Evolutionary conservation across 179 eudicot genomes (phyloP).

Genomic region (Beta lomatogona): DNA sequence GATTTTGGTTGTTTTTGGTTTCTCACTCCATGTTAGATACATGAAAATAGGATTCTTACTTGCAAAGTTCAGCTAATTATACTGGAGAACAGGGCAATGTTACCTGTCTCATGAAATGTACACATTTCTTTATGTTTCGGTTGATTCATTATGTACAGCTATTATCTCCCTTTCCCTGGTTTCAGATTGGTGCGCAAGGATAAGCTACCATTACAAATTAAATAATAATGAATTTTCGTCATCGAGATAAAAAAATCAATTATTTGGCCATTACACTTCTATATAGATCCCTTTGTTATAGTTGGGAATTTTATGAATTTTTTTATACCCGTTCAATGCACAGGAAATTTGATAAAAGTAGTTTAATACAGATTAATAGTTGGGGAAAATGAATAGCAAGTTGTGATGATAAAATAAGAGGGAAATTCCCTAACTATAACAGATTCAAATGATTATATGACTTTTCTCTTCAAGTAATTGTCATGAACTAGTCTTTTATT

Average conservation of each 20-base stretch:
- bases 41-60: constrained; percentile 17
- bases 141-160: constrained; percentile 13
- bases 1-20: constrained; percentile 9
- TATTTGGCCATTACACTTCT: background rate
- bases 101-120: constrained; percentile 35
- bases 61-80: constrained; percentile 23
- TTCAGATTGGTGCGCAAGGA: background rate
- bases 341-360: no score
- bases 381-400: no score
- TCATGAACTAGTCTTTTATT: no score
- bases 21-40: constrained; percentile 14
- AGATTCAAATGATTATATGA: no score
- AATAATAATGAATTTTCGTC: background rate
- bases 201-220: background rate
- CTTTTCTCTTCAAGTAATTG: no score
- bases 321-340: no score
- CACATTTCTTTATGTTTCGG: constrained; percentile 28
- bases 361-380: no score
- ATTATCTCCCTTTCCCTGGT: background rate
- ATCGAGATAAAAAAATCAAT: background rate
- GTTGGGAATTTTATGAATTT: no score
- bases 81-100: constrained; percentile 20
- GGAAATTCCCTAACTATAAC: no score
- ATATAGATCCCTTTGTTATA: no score
- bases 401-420: no score